phyloP scores from a whole-genome alignment of 2,329 filamentous ascomycete genomes.

The Boeremia exigua region DNA sequence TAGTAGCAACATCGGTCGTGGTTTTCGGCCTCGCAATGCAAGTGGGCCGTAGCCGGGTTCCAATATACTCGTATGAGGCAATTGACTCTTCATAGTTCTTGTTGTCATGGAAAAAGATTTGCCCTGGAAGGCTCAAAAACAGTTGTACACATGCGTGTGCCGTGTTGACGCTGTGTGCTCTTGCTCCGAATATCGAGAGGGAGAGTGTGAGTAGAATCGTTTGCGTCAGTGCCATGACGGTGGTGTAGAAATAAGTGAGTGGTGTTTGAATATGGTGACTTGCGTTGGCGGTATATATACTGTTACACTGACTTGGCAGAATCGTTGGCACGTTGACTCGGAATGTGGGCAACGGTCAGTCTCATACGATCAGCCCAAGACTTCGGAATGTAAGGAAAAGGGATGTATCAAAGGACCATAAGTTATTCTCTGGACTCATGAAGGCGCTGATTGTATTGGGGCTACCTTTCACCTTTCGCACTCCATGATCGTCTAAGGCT shows the following conservation, averaged over 20 bases:
- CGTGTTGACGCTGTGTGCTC: not conserved
- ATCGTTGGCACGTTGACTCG: not conserved
- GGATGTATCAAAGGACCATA: not conserved
- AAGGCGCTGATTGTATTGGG: too few species aligned
- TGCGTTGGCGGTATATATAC: not conserved
- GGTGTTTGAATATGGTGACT: not conserved
- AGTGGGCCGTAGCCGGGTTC: constrained; percentile 2
- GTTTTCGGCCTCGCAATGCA: constrained; percentile 5
- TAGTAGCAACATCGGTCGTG: not conserved
- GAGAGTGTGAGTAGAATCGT: not conserved
- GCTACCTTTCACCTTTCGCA: too few species aligned
- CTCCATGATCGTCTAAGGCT: too few species aligned
- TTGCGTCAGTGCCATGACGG: not conserved
- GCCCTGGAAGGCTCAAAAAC: not conserved
- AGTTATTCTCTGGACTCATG: not conserved
- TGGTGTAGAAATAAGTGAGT: not conserved
- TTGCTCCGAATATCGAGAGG: not conserved
- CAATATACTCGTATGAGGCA: constrained; percentile 9
- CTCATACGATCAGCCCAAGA: not conserved
- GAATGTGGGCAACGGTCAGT: not conserved
- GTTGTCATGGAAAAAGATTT: not conserved
- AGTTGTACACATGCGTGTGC: not conserved
- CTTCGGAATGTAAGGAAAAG: not conserved
- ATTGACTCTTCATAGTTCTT: constrained; percentile 3
- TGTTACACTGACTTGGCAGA: not conserved